Evolutionary conservation across 225 moss, liverwort and hornwort genomes (phyloP), one percentile per base, ranked within the genome.

Genomic region (Sphagnum tenellum): DNA sequence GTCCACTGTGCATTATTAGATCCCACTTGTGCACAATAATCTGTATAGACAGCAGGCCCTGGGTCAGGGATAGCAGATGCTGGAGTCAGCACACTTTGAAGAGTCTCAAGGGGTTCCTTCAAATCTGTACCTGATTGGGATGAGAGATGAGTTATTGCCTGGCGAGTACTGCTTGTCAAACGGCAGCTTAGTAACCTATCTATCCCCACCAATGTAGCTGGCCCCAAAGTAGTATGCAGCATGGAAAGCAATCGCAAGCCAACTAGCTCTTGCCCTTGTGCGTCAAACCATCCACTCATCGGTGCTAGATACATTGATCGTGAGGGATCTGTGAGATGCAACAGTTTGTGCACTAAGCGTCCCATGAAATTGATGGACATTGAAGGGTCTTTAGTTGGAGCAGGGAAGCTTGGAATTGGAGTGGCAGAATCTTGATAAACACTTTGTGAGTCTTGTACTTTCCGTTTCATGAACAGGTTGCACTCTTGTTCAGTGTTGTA

Each of bases 281-380:
- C 90, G 78, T 99, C 90, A 69, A 99, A 92, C 96, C 98, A 99
- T 66, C 93, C 90, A 74, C 93, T 93, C 98, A 99, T 91, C 44
- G 98, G 98, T 63, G 86, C 87, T 47, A 99, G 74, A 69, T 89
- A 93, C 98, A 99, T 99, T 4, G 98, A 94, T 64, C 78, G 90
- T 12, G 85, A 80, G 56, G 98, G 89, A 62, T 99, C 85, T 2
- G 98, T 90, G 73, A 90, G 64, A 14, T 90, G 86, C 72, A 99
- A 72, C 48, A 99, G 80, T 77, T 89, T 90, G 67, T 90, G 74
- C 45, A 84, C 79, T 60, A 99, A 64, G 60, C 87, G 84, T 45
- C 98, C 98, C 89, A 99, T 99, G 66, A 93, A 99, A 71, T 82
- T 99, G 56, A 75, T 78, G 9, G 87, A 78, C 60, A 77, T 89